phyloP scores from a whole-genome alignment of 2,329 filamentous ascomycete genomes.

The Stagonosporopsis cucurbitacearum region DNA sequence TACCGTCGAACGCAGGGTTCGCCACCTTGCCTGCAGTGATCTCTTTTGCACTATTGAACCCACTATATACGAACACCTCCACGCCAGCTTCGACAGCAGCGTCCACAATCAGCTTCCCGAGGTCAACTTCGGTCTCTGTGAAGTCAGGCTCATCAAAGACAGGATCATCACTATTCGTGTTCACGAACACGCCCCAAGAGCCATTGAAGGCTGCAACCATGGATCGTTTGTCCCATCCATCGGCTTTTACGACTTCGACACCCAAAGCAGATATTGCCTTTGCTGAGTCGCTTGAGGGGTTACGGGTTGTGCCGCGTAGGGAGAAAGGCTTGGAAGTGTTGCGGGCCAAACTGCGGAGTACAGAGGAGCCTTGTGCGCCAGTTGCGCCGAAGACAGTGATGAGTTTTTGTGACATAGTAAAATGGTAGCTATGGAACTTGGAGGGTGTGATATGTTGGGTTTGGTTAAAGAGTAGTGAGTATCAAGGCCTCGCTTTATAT shows the following conservation, averaged over 20 bases:
- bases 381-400: conserved; percentile 50
- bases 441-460: neutral
- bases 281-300: conserved; percentile 56
- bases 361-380: conserved; percentile 52
- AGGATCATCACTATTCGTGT: conserved; percentile 30
- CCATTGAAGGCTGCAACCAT: conserved; percentile 29
- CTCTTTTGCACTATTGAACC: conserved; percentile 24
- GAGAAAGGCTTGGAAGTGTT: conserved; percentile 44
- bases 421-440: neutral
- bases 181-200: conserved; percentile 31
- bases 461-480: neutral
- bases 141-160: conserved; percentile 23
- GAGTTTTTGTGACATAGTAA: conserved; percentile 28
- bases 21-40: conserved; percentile 23
- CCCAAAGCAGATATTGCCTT: conserved; percentile 49
- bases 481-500: neutral
- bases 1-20: conserved; percentile 28
- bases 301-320: conserved; percentile 65
- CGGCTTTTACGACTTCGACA: conserved; percentile 26
- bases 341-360: conserved; percentile 46
- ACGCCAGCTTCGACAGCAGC: neutral
- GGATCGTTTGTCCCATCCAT: conserved; percentile 30
- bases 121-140: conserved; percentile 24
- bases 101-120: conserved; percentile 11
- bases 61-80: conserved; percentile 28